Percentiles rank a stretch among this genome's conserved stretches.
phyloP scores from a whole-genome alignment of 2,329 filamentous ascomycete genomes.

The Chrysoporthe puriensis region DNA sequence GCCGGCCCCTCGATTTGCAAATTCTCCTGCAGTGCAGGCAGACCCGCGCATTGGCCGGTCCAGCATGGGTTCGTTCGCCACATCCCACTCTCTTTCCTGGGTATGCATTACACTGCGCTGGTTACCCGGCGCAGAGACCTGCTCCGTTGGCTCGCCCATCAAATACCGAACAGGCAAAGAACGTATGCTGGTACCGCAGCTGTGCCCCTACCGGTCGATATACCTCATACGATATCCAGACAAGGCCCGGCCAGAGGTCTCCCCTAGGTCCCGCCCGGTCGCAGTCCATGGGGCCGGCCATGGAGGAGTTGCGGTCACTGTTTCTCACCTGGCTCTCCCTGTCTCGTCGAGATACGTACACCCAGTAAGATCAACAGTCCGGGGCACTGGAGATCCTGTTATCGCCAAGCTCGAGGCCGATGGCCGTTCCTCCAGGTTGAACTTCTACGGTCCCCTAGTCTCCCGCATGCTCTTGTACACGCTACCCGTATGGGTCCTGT shows the following conservation, averaged over 20 bases:
- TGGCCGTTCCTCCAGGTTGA: conserved; percentile 18
- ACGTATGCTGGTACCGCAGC: conserved; percentile 25
- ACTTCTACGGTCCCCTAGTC: conserved; percentile 14
- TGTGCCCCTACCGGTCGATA: conserved; percentile 27
- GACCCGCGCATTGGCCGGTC: conserved; percentile 42
- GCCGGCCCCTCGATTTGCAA: conserved; percentile 31
- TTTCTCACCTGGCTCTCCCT: conserved; percentile 25
- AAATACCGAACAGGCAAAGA: conserved; percentile 30
- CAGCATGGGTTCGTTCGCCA: conserved; percentile 49
- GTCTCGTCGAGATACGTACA: conserved; percentile 22
- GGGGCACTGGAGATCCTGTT: conserved; percentile 22
- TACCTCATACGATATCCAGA: conserved; percentile 14
- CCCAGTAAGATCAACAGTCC: conserved; percentile 7
- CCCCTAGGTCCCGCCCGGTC: conserved; percentile 23
- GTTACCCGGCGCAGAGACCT: conserved; percentile 33
- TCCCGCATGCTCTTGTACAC: conserved; percentile 27
- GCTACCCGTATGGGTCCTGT: conserved; percentile 18
- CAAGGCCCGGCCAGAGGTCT: conserved; percentile 1
- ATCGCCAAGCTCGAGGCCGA: conserved; percentile 27
- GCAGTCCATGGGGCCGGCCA: conserved; percentile 20
- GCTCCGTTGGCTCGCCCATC: conserved; percentile 24
- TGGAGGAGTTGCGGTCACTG: conserved; percentile 28
- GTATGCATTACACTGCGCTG: conserved; percentile 44
- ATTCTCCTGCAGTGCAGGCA: conserved; percentile 35
- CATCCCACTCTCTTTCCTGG: conserved; percentile 37